These are phyloP conservation scores for Arachnomyces sp. DNA, from an alignment of 2,329 filamentous ascomycete genomes.

Conservation along the genomic window DNA sequence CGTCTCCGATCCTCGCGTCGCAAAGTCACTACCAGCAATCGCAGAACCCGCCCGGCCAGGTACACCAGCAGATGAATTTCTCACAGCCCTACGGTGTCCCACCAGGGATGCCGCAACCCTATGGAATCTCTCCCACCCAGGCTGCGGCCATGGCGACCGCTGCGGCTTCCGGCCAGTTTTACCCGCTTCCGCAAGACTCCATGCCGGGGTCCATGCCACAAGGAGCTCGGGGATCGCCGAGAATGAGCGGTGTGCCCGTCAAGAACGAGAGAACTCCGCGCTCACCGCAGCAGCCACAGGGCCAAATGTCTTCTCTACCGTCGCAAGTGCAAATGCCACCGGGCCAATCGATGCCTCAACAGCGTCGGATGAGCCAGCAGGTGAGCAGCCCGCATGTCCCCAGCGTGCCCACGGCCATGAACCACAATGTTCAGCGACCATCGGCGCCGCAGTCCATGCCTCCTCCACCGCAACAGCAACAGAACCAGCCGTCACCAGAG, in stretches of 20 bases:
- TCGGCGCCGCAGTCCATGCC: constrained; percentile 46
- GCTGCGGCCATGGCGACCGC: constrained; percentile 92
- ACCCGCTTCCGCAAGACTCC: constrained; percentile 64
- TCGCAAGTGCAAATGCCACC: constrained; percentile 24
- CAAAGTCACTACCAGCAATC: constrained; percentile 62
- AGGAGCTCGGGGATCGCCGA: constrained; percentile 60
- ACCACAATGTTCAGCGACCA: constrained; percentile 50
- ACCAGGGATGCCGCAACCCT: constrained; percentile 63
- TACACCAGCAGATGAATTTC: constrained; percentile 70
- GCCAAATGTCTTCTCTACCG: constrained; percentile 45
- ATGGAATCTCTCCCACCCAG: constrained; percentile 74
- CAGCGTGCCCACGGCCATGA: constrained; percentile 69
- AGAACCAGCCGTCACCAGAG: constrained; percentile 71
- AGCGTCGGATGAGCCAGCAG: constrained; percentile 64
- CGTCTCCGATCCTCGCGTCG: constrained; percentile 71
- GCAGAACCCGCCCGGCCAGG: constrained; percentile 52
- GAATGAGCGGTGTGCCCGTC: constrained; percentile 60
- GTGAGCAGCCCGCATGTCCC: constrained; percentile 68
- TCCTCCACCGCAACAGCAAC: constrained; percentile 51
- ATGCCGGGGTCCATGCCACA: constrained; percentile 54
- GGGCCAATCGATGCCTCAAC: constrained; percentile 24
- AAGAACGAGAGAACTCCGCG: constrained; percentile 70
- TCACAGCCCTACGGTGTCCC: constrained; percentile 68
- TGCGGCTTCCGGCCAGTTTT: constrained; percentile 77
- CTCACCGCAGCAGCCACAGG: constrained; percentile 65